Base-by-base conservation (phyloP, 192 early-diverging fungal species). In the Chytriomyces confervae region DNA sequence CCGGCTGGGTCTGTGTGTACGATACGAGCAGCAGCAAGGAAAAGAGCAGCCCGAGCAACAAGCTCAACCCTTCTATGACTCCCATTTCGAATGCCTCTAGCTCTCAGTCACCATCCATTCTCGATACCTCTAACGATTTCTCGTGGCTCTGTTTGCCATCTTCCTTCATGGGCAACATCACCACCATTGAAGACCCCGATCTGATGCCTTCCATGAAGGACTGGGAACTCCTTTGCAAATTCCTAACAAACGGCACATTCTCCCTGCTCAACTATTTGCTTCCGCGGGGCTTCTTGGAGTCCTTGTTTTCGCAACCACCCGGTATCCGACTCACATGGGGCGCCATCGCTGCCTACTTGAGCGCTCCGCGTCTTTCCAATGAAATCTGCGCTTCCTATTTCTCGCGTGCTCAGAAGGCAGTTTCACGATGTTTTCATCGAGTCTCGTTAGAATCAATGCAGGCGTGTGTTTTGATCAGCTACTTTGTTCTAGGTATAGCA, bases 141-240 rank as follows among this genome's bases (percentile, higher is more conserved):
- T 20, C 57, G 20, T n/a, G 18, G 18, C 16, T 20, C 7, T 4
- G 16, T n/a, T 60, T 20, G 16, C 57, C 57, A 60, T 16, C 16
- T n/a, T 60, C 5, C 57, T n/a, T 20, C 20, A 7, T 60, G 18
- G 18, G 20, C 57, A 65, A 27, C 5, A 27, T 16, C 13, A 29
- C 27, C 20, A 27, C n/a, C 63, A 5, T 65, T 65, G 63, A 65
- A 65, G 63, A 65, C 63, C 63, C 20, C 18, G 63, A 65, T 65
- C 27, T 65, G 6, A n/a, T 65, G n/a, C 63, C 63, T 13, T 27
- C 63, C 11, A 27, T 65, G 18, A 27, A 65, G 29, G 63, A 65
- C 63, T 65, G n/a, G 20, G 27, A 65, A 29, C 63, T 65, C 27
- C 20, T 65, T 65, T 29, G 27, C 63, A 24, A 18, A 11, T 11